These are phyloP conservation scores for Ochromonas danica DNA, from an alignment of 108 stramenopile genomes.

Conservation along the genomic window DNA sequence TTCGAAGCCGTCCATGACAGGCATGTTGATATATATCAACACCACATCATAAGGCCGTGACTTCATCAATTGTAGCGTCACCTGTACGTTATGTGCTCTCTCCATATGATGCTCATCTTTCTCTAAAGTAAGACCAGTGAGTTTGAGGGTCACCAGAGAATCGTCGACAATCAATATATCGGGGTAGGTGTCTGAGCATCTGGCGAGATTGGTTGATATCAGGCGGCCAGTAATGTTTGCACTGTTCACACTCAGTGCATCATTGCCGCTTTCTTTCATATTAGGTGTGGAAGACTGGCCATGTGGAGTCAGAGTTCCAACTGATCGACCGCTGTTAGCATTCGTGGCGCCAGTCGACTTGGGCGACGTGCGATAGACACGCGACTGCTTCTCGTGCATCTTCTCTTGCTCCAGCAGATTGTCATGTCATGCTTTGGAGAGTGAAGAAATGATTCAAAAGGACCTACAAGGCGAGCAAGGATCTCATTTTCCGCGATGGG, in stretches of 20 bases:
- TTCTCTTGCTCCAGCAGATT: not conserved
- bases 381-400: not conserved
- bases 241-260: too few species aligned
- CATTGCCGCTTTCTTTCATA: not conserved
- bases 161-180: slow-evolving; percentile 37
- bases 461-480: not conserved
- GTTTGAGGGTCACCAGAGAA: slow-evolving; percentile 63
- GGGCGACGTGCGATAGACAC: too few species aligned
- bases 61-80: slow-evolving; percentile 63
- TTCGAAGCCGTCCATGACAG: slow-evolving; percentile 74
- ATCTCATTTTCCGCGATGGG: slow-evolving; percentile 11
- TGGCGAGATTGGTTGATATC: not conserved
- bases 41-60: slow-evolving; percentile 60
- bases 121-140: slow-evolving; percentile 57
- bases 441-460: not conserved
- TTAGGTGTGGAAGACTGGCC: not conserved
- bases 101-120: slow-evolving; percentile 62
- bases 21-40: slow-evolving; percentile 75
- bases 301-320: not conserved
- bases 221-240: not conserved
- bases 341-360: not conserved
- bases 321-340: not conserved
- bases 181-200: not conserved
- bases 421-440: not conserved
- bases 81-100: slow-evolving; percentile 66